These are phyloP conservation scores for Colletotrichum filicis DNA, from an alignment of 2,329 filamentous ascomycete genomes.

Conservation along the genomic window DNA sequence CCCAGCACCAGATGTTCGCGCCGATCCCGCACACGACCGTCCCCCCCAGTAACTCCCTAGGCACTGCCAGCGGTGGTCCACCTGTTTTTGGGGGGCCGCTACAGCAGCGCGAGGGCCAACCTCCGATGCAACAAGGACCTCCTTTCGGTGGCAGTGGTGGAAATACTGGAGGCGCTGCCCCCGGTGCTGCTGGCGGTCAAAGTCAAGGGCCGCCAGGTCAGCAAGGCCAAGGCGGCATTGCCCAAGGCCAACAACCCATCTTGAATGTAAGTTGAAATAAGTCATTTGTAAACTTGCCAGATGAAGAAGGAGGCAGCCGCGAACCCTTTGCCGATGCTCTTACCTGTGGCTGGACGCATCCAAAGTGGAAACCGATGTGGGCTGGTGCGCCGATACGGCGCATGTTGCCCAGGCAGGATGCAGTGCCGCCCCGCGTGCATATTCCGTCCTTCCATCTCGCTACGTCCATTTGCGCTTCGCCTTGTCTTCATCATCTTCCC, in stretches of 20 bases:
- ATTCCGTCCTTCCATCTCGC: slow-evolving; percentile 1
- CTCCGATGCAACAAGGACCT: slow-evolving; percentile 69
- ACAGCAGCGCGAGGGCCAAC: slow-evolving; percentile 66
- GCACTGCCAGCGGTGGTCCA: slow-evolving; percentile 68
- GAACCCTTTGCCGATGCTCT: not conserved
- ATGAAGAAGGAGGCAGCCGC: not conserved
- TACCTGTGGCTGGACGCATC: slow-evolving; percentile 27
- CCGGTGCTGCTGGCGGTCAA: slow-evolving; percentile 62
- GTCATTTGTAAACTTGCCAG: slow-evolving; percentile 4
- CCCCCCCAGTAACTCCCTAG: slow-evolving; percentile 63
- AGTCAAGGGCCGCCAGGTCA: slow-evolving; percentile 72
- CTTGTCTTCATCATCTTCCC: slow-evolving; percentile 15
- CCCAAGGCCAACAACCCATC: slow-evolving; percentile 71
- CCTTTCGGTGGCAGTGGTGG: slow-evolving; percentile 45
- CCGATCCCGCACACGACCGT: slow-evolving; percentile 62
- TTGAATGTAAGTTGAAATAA: slow-evolving; percentile 67
- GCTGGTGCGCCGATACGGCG: slow-evolving; percentile 32
- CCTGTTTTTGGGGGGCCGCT: slow-evolving; percentile 78
- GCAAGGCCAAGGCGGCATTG: slow-evolving; percentile 31
- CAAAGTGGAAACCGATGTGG: slow-evolving; percentile 35
- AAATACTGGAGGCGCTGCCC: slow-evolving; percentile 47
- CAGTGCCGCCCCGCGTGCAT: slow-evolving; percentile 25
- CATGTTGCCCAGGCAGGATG: slow-evolving; percentile 28
- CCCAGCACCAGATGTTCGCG: slow-evolving; percentile 68
- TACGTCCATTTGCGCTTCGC: not conserved